These are phyloP conservation scores for Candida caryicola DNA, from an alignment of 805 yeast genomes.

Conservation along the genomic window DNA sequence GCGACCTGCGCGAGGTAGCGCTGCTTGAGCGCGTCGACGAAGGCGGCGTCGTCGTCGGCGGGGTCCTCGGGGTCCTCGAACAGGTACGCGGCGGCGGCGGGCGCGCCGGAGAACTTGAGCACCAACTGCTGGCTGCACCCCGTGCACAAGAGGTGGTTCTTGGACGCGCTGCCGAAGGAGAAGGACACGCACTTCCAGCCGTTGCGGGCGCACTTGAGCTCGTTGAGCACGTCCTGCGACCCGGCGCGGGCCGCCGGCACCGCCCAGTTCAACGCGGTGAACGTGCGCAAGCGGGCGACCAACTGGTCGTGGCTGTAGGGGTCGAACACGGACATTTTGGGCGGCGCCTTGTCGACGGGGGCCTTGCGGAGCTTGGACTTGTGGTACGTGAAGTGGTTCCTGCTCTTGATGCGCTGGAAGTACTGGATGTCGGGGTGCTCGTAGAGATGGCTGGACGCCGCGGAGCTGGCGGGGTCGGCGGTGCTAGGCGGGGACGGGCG, in stretches of 20 bases:
- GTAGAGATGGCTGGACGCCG: background rate
- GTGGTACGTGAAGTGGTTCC: constrained; percentile 39
- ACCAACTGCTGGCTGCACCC: constrained; percentile 29
- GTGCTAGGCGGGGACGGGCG: constrained; percentile 8
- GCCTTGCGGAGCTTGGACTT: constrained; percentile 19
- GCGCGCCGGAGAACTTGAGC: constrained; percentile 20
- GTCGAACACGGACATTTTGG: constrained; percentile 24
- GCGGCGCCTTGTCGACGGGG: constrained; percentile 12
- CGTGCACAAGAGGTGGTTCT: constrained; percentile 34
- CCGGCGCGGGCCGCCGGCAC: constrained; percentile 21
- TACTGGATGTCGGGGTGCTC: constrained; percentile 39
- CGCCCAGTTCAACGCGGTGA: constrained; percentile 47
- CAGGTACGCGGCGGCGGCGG: constrained; percentile 4
- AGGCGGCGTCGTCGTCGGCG: constrained; percentile 33
- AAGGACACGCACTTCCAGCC: constrained; percentile 52
- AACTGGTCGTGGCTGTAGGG: constrained; percentile 39
- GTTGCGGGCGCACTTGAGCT: constrained; percentile 46
- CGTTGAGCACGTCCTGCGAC: constrained; percentile 28
- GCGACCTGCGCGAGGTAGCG: constrained; percentile 26
- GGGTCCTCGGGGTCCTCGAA: constrained; percentile 9
- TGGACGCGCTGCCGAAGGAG: constrained; percentile 17
- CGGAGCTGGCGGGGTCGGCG: constrained; percentile 11
- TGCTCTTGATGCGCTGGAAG: constrained; percentile 33
- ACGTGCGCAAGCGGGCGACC: constrained; percentile 42
- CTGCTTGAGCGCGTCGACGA: constrained; percentile 19